Percentiles rank a stretch among this genome's conserved stretches.
Evolutionary conservation across 805 yeast genomes (phyloP).

Genomic region (Barnettozyma populi): DNA sequence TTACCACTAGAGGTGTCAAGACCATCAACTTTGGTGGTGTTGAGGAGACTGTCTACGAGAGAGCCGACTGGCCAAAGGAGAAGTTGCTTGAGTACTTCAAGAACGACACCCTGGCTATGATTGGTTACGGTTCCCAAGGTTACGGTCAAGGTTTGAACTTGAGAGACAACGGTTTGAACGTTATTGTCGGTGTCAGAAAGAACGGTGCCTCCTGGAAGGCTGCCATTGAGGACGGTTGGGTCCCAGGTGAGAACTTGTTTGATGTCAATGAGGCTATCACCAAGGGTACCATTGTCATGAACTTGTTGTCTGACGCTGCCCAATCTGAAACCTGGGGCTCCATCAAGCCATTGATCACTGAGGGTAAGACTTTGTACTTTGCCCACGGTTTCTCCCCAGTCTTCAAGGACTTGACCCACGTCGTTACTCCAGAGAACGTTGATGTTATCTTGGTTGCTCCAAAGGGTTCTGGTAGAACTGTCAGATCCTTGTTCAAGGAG

Average conservation of each 20-base stretch:
- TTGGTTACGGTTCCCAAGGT: constrained; percentile 99
- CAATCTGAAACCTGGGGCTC: constrained; percentile 96
- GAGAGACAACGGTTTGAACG: constrained; percentile 98
- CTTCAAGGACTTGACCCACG: constrained; percentile 95
- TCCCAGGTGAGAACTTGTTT: constrained; percentile 97
- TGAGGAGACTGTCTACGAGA: constrained; percentile 94
- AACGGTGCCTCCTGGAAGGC: constrained; percentile 99
- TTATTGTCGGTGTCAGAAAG: constrained; percentile 96
- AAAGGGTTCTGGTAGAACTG: constrained; percentile 99
- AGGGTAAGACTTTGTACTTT: constrained; percentile 97
- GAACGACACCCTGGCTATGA: constrained; percentile 94
- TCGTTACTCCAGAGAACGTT: constrained; percentile 89
- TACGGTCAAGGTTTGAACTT: constrained; percentile 99
- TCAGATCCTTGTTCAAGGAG: constrained; percentile 98
- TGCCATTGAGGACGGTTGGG: constrained; percentile 99
- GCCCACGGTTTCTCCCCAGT: constrained; percentile 99
- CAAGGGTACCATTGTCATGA: constrained; percentile 94
- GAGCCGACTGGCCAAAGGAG: constrained; percentile 99
- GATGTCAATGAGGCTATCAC: constrained; percentile 89
- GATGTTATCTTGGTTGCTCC: constrained; percentile 99
- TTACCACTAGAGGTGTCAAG: constrained; percentile 85
- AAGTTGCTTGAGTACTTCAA: constrained; percentile 94
- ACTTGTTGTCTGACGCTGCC: constrained; percentile 98
- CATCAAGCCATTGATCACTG: constrained; percentile 86
- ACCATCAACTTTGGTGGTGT: constrained; percentile 95